Conservation (phyloP, 129 eudicot species). For the Ambrosia artemisiifolia region DNA sequence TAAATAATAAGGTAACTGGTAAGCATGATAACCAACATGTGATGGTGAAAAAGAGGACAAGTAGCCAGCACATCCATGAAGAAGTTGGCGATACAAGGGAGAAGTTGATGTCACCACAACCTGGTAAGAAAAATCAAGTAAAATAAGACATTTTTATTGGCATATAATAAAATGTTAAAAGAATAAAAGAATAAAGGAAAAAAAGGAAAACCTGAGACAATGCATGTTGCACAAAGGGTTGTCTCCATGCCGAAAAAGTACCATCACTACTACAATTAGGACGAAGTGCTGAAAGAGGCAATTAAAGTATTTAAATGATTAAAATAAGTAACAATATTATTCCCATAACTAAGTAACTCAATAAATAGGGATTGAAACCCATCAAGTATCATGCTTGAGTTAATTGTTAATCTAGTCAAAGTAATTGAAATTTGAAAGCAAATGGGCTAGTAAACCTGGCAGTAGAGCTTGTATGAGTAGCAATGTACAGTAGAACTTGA, state of each 20-base stretch:
- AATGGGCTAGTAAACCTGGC: too few species aligned
- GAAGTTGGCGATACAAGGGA: too few species aligned
- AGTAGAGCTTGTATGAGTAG: slow-evolving; percentile 87
- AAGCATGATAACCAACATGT: too few species aligned
- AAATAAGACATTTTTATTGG: neutral
- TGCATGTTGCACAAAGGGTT: slow-evolving; percentile 82
- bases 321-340: neutral
- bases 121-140: slow-evolving; percentile 28
- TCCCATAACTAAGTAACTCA: neutral
- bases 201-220: too few species aligned
- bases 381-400: neutral
- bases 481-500: too few species aligned
- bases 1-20: neutral
- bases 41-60: too few species aligned
- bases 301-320: neutral
- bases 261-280: slow-evolving; percentile 78
- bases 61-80: too few species aligned
- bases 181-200: too few species aligned
- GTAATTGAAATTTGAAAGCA: too few species aligned
- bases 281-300: slow-evolving; percentile 72
- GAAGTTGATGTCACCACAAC: slow-evolving; percentile 82
- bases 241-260: slow-evolving; percentile 80
- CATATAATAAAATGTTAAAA: slow-evolving; percentile 39
- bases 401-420: slow-evolving; percentile 3
- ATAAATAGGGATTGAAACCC: neutral